These are phyloP conservation scores for Murraya koenigii DNA, from an alignment of 345 rosid species.

Conservation along the genomic window DNA sequence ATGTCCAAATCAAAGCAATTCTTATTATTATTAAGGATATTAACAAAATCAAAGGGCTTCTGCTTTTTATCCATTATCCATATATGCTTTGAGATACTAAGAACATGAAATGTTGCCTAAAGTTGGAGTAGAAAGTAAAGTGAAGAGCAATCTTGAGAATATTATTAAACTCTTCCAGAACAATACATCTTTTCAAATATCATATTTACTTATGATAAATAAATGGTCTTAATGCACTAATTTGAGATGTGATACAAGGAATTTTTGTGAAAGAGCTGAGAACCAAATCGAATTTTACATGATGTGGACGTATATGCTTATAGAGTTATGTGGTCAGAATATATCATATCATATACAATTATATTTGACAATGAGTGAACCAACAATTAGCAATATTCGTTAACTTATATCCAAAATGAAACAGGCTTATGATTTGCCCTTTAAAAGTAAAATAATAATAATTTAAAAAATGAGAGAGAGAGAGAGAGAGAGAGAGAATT, in stretches of 20 bases:
- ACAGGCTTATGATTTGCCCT: not conserved
- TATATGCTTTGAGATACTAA: not conserved
- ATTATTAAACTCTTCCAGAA: not conserved
- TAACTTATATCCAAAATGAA: not conserved
- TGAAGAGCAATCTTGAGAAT: not conserved
- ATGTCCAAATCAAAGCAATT: slow-evolving; percentile 5
- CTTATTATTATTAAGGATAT: not conserved
- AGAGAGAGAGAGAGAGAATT: not conserved
- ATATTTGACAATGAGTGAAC: not conserved
- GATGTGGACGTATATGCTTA: slow-evolving; percentile 6
- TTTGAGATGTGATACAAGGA: not conserved
- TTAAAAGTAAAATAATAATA: too few relatives aligned
- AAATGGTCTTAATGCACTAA: not conserved
- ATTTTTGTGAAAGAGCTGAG: not conserved
- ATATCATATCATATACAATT: not conserved
- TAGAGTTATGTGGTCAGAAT: slow-evolving; percentile 1
- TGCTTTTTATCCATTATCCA: slow-evolving; percentile 12
- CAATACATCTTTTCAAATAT: not conserved
- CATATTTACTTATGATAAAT: not conserved
- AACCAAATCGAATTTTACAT: not conserved
- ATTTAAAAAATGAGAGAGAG: too few relatives aligned
- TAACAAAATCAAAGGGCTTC: not conserved
- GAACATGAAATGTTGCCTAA: slow-evolving; percentile 1
- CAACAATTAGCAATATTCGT: not conserved
- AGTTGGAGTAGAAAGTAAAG: not conserved